Base-by-base conservation (phyloP, 768 basidiomycete species). In the Rhizopogon vinicolor region DNA sequence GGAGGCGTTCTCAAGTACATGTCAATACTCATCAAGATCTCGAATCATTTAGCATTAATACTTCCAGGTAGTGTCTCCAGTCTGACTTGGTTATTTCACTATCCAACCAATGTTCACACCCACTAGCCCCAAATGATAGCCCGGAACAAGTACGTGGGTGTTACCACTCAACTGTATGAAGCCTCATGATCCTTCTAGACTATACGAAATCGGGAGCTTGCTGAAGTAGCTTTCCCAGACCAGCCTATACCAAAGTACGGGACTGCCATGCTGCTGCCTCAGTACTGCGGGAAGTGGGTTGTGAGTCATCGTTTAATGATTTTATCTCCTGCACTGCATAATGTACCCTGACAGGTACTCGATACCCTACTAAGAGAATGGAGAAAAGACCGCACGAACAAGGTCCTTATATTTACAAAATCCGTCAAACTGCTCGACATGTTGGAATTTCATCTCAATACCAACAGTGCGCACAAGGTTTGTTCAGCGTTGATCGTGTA, bases 371-470 rank as follows among this genome's bases (percentile, higher is more conserved):
- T 98, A 19, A 79, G 78, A 45, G 79, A 85, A 44, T 86, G 86
- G 81, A 79, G 80, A 62, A 81, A 80, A 61, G 84, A 85, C 45
- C 66, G 70, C 16, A 76, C 79, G 0, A 94, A 91, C 71, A 98
- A 97, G 72, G 92, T 97, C 41, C 76, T 98, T 42, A 85, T 98
- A 55, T 98, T 98, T 71, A 94, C 93, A 3, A 93, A 93, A 67
- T 89, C 91, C 1, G 91, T 95, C 53, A 93, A 94, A 67, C 72
- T 98, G 25, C 75, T 98, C 12, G 87, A 89, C 16, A 92, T 94
- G 85, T 71, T 97, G 28, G 82, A 88, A 37, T 87, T 83, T 62
- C 88, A 91, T 67, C 78, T 94, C 12, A 75, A 74, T n/a, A 72
- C 71, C 9, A 73, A 73, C 65, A 71, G 89, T 87, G 42, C 46